A percentile compares a stretch with the other conserved stretches of the same genome.
Conservation (phyloP, 805 yeast genomes). For the Spathaspora arborariae region DNA sequence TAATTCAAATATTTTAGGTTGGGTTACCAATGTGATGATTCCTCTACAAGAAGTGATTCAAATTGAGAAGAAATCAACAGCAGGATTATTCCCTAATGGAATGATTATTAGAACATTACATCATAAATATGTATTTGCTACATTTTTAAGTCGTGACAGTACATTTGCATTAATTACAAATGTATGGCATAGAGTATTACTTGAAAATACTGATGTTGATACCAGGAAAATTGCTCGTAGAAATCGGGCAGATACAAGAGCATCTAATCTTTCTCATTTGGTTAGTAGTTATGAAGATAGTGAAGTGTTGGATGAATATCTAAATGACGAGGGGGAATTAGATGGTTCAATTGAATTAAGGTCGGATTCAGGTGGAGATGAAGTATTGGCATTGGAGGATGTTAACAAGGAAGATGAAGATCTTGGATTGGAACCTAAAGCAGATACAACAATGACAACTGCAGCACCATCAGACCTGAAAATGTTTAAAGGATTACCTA, state of each 20-base stretch:
- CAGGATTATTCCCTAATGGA: conserved; percentile 68
- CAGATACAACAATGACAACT: background rate
- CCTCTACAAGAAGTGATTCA: conserved; percentile 61
- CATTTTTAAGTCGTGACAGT: conserved; percentile 58
- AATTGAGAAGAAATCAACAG: conserved; percentile 62
- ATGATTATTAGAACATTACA: conserved; percentile 61
- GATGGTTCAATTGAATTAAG: background rate
- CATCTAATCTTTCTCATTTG: conserved; percentile 2
- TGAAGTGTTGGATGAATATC: background rate
- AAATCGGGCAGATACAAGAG: conserved; percentile 7
- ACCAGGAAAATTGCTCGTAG: conserved; percentile 9
- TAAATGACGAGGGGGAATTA: background rate
- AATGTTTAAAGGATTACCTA: conserved; percentile 34
- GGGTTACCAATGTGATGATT: conserved; percentile 56
- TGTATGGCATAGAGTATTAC: conserved; percentile 53
- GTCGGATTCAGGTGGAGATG: background rate
- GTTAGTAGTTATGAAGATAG: background rate
- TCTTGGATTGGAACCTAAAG: conserved; percentile 18
- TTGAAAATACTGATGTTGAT: conserved; percentile 18
- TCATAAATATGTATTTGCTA: conserved; percentile 60
- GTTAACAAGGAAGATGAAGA: conserved; percentile 1
- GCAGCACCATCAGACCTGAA: conserved; percentile 1
- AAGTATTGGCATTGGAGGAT: background rate
- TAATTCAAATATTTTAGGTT: conserved; percentile 64
- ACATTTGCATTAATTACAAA: conserved; percentile 49